phyloP scores from a whole-genome alignment of 345 rosid species.

The Firmiana major region DNA sequence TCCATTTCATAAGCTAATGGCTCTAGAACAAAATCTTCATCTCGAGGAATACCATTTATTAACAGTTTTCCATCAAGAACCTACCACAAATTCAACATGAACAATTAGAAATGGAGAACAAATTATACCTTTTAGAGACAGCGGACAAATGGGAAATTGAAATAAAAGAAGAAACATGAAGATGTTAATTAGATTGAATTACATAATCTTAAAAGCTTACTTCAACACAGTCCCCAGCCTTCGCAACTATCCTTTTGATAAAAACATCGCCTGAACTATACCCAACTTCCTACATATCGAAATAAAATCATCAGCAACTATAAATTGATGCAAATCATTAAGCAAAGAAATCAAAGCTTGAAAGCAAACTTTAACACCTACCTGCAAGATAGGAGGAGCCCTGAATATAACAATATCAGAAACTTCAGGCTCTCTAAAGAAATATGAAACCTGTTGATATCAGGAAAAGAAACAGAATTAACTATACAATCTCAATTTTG shows the following conservation, averaged over 20 bases:
- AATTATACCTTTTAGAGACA: conserved; percentile 11
- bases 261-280: conserved; percentile 62
- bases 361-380: conserved; percentile 5
- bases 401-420: conserved; percentile 80
- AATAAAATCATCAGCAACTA: conserved; percentile 13
- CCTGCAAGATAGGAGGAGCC: conserved; percentile 83
- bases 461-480: conserved; percentile 1
- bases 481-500: not conserved
- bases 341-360: not conserved
- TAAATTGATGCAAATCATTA: not conserved
- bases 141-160: no score
- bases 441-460: conserved; percentile 62
- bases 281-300: conserved; percentile 52
- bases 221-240: conserved; percentile 80
- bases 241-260: conserved; percentile 90
- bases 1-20: conserved; percentile 74
- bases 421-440: conserved; percentile 81
- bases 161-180: not conserved
- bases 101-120: conserved; percentile 7
- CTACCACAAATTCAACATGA: conserved; percentile 30
- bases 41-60: conserved; percentile 58
- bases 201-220: conserved; percentile 44
- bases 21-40: conserved; percentile 71
- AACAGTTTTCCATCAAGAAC: conserved; percentile 63
- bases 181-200: conserved; percentile 15